Base-by-base conservation (phyloP, 495 filamentous ascomycete species). In the Neurospora africana region DNA sequence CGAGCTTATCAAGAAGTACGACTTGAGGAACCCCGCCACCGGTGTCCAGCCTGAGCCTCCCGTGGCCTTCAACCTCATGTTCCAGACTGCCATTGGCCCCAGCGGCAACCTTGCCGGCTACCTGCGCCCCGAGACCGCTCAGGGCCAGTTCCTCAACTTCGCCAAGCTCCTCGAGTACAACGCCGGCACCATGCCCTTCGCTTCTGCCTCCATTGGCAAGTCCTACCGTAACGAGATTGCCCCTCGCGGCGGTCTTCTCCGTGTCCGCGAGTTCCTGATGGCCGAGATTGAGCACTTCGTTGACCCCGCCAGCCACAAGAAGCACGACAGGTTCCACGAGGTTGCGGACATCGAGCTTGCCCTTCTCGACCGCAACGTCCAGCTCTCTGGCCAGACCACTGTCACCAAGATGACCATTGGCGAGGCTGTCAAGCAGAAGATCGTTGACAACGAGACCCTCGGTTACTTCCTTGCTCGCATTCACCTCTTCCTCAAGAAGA, bases 381-480 rank as follows among this genome's bases (percentile, higher is more conserved):
- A 95, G 82, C 85, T 91, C 41, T 87, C 86, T 69, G 91, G 91
- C 68, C 85, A 88, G 78, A 93, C 91, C 19, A 79, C 88, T 47
- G 82, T 86, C 21, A 84, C 84, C 76, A 84, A 80, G 71, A 85
- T 89, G 79, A 83, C 87, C 23, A 89, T 94, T 72, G 90, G 91
- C 72, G 83, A 92, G 77, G 92, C 92, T 36, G 91, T 95, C 36
- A 83, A 87, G 79, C 83, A 82, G 27, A 85, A 87, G 10, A 76
- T 92, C 21, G 90, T 95, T 11, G 91, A 95, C 79, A 95, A 93
- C 81, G 92, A 95, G 83, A 93, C 91, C 2, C 85, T 95, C n/a
- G 92, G 92, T 67, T 95, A 95, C 83, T 95, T 95, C 84, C 84
- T 95, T 40, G 92, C 88, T 65, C 87, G 92, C 65, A 93, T 94